Evolutionary conservation across 1,284 basidiomycete genomes (phyloP).

Genomic region (Malassezia psittaci): DNA sequence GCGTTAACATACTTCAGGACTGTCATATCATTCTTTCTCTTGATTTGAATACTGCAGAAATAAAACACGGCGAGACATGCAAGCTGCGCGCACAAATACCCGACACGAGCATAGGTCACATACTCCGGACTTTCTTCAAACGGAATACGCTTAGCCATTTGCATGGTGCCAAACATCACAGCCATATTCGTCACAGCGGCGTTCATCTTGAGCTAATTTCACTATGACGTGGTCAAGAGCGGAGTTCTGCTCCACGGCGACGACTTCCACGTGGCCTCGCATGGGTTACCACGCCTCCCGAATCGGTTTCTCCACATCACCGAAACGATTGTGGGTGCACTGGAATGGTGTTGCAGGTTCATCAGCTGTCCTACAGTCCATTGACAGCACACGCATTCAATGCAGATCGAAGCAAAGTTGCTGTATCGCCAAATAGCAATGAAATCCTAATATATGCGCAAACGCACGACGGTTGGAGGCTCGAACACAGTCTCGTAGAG

Average conservation of each 20-base stretch:
- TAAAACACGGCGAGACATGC: slow-evolving; percentile 65
- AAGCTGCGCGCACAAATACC: slow-evolving; percentile 67
- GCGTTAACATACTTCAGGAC: slow-evolving; percentile 75
- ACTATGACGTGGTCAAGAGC: background rate
- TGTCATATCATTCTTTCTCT: slow-evolving; percentile 85
- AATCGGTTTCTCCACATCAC: background rate
- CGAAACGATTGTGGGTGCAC: slow-evolving; percentile 40
- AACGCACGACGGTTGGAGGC: slow-evolving; percentile 55
- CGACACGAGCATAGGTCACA: slow-evolving; percentile 70
- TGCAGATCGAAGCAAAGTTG: slow-evolving; percentile 76
- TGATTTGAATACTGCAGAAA: slow-evolving; percentile 59
- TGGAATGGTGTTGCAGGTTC: slow-evolving; percentile 37
- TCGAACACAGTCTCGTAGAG: slow-evolving; percentile 73
- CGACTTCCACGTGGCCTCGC: slow-evolving; percentile 5
- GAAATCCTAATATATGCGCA: slow-evolving; percentile 68
- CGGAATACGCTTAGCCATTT: slow-evolving; percentile 75
- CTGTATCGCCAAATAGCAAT: slow-evolving; percentile 79
- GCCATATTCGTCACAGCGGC: slow-evolving; percentile 20
- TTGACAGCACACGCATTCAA: slow-evolving; percentile 88
- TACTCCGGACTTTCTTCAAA: slow-evolving; percentile 73
- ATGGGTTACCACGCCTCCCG: background rate
- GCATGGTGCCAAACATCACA: slow-evolving; percentile 44
- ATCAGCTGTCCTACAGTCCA: slow-evolving; percentile 66
- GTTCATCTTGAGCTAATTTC: slow-evolving; percentile 10
- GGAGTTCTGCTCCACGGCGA: background rate